Percentiles rank a stretch among this genome's conserved stretches.
These are phyloP conservation scores for Gaeumannomyces sp. DNA, from an alignment of 2,329 filamentous ascomycete genomes.

Conservation along the genomic window DNA sequence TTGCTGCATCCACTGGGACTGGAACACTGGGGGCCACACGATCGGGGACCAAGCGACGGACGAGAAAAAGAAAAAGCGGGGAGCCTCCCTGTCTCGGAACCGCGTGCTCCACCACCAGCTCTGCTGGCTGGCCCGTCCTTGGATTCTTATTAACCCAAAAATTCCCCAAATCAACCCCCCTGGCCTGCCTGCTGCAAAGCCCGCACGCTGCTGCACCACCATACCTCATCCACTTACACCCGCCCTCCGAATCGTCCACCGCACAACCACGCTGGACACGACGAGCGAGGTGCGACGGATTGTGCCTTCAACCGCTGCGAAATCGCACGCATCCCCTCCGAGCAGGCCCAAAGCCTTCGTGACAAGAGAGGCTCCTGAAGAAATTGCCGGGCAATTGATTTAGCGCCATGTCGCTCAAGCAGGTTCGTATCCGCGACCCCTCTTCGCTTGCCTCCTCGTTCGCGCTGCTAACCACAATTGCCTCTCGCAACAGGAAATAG, in stretches of 20 bases:
- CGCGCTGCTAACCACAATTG: neutral
- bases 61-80: slow-evolving; percentile 5
- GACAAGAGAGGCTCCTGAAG: neutral
- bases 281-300: slow-evolving; percentile 4
- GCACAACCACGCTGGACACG: neutral
- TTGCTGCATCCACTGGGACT: slow-evolving; percentile 3
- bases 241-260: slow-evolving; percentile 1
- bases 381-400: slow-evolving; percentile 5
- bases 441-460: neutral
- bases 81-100: slow-evolving; percentile 6
- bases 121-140: slow-evolving; percentile 1
- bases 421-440: slow-evolving; percentile 22
- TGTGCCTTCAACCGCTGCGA: neutral
- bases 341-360: neutral
- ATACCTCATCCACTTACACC: slow-evolving; percentile 1
- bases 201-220: slow-evolving; percentile 1
- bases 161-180: neutral
- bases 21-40: slow-evolving; percentile 5
- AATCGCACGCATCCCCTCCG: neutral
- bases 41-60: slow-evolving; percentile 1
- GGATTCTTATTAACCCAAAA: slow-evolving; percentile 7
- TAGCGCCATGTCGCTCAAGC: slow-evolving; percentile 33
- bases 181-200: slow-evolving; percentile 1
- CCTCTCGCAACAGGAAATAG: slow-evolving; percentile 69
- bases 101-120: slow-evolving; percentile 1